These are phyloP conservation scores for Primulina huaijiensis DNA, from an alignment of 257 asterid genomes.

Conservation along the genomic window DNA sequence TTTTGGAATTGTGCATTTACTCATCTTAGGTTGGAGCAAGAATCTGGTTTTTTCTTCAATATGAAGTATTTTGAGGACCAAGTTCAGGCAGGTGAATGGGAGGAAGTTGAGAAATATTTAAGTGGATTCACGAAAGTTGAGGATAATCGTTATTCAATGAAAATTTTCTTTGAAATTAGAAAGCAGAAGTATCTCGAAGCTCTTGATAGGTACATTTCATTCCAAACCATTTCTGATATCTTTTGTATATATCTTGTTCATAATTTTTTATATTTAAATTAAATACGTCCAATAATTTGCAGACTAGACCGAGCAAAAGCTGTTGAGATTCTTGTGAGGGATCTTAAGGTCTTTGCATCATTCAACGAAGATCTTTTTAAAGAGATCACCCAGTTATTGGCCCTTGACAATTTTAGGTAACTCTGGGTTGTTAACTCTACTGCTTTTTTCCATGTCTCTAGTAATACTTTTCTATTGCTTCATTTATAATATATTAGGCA, in stretches of 20 bases:
- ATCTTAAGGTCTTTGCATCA: constrained; percentile 88
- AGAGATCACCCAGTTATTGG: constrained; percentile 56
- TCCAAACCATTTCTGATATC: constrained; percentile 6
- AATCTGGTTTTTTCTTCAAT: constrained; percentile 91
- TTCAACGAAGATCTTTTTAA: constrained; percentile 92
- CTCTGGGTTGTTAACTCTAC: constrained; percentile 15
- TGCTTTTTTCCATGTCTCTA: constrained; percentile 10
- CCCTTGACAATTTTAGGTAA: constrained; percentile 83
- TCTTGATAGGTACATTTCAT: constrained; percentile 63
- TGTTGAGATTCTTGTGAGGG: constrained; percentile 89
- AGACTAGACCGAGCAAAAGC: constrained; percentile 90
- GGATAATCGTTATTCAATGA: constrained; percentile 93
- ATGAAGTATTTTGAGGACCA: constrained; percentile 93
- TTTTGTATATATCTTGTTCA: constrained; percentile 18
- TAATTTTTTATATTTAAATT: constrained; percentile 15
- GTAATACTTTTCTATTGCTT: constrained; percentile 21
- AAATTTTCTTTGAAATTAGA: constrained; percentile 91
- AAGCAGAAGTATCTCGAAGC: constrained; percentile 97
- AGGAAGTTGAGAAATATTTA: constrained; percentile 82
- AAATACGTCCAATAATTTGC: constrained; percentile 24
- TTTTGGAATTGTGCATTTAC: not conserved
- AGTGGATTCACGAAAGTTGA: constrained; percentile 93
- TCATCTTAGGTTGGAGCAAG: constrained; percentile 76
- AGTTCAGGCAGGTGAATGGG: constrained; percentile 99
- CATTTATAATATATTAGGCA: constrained; percentile 50